phyloP scores from a whole-genome alignment of 2,329 filamentous ascomycete species.

The Hymenoscyphus linearis region DNA sequence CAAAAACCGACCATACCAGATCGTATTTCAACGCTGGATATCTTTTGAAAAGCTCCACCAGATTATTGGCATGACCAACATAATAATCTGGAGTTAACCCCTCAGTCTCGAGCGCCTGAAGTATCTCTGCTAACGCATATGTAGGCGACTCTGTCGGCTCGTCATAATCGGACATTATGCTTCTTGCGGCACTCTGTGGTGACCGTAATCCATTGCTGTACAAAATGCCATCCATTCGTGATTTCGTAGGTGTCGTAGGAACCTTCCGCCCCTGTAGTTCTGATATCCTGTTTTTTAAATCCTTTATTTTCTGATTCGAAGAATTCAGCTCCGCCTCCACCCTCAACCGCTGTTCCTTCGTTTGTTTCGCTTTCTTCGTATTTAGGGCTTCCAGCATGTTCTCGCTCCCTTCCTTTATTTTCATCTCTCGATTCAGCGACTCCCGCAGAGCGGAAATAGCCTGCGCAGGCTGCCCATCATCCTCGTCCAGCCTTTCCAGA shows the following conservation, averaged over 20 bases:
- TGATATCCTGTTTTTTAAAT: conserved; percentile 54
- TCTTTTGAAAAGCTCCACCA: conserved; percentile 95
- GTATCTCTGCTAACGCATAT: conserved; percentile 80
- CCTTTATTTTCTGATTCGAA: conserved; percentile 69
- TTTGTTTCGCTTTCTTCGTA: conserved; percentile 91
- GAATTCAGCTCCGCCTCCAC: conserved; percentile 87
- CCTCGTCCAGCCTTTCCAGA: conserved; percentile 58
- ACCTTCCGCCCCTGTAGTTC: conserved; percentile 51
- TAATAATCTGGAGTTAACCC: conserved; percentile 93
- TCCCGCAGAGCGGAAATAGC: conserved; percentile 72
- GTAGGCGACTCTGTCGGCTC: conserved; percentile 80
- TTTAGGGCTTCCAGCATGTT: conserved; percentile 95
- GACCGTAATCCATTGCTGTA: conserved; percentile 48
- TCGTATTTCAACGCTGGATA: conserved; percentile 95
- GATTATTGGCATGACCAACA: conserved; percentile 81
- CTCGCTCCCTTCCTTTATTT: conserved; percentile 96
- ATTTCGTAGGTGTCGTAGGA: conserved; percentile 42
- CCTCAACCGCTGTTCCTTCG: conserved; percentile 72
- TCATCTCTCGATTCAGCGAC: conserved; percentile 87
- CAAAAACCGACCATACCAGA: conserved; percentile 92
- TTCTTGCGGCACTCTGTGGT: conserved; percentile 50
- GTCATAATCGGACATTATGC: conserved; percentile 57
- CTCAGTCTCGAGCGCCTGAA: conserved; percentile 83
- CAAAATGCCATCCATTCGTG: conserved; percentile 43
- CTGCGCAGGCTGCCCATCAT: conserved; percentile 61